phyloP scores from a whole-genome alignment of 176 grass and related monocot genomes.

The Echinochloa phyllopogon region DNA sequence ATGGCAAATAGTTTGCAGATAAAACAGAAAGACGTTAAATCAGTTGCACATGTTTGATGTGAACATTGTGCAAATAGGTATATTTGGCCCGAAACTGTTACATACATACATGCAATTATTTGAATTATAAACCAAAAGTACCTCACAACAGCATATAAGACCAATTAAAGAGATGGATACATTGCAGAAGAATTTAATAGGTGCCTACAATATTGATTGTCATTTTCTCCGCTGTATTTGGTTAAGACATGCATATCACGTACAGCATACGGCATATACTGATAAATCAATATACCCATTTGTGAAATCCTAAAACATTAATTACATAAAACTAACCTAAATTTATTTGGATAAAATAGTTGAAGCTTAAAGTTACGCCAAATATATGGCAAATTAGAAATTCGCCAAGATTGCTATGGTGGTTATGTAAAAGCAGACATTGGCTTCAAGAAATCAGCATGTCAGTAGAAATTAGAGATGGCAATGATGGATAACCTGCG shows the following conservation, averaged over 20 bases:
- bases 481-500: conserved; percentile 61
- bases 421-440: background rate
- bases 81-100: background rate
- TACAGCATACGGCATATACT: background rate
- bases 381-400: conserved; percentile 2
- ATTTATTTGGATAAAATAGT: conserved; percentile 32
- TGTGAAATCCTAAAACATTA: background rate
- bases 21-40: background rate
- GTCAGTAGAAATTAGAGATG: conserved; percentile 1
- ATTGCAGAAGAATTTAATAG: background rate
- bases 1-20: background rate
- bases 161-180: background rate
- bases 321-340: background rate
- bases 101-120: background rate
- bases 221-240: background rate
- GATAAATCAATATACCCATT: background rate
- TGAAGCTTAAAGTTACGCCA: conserved; percentile 18
- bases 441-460: conserved; percentile 14
- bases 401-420: background rate
- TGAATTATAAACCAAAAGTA: conserved; percentile 2
- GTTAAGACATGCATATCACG: conserved; percentile 10
- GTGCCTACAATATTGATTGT: background rate
- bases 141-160: background rate
- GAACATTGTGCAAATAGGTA: background rate
- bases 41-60: background rate